These are phyloP conservation scores for Eimeria acervulina DNA, from an alignment of 169 alveolate genomes.

Conservation along the genomic window DNA sequence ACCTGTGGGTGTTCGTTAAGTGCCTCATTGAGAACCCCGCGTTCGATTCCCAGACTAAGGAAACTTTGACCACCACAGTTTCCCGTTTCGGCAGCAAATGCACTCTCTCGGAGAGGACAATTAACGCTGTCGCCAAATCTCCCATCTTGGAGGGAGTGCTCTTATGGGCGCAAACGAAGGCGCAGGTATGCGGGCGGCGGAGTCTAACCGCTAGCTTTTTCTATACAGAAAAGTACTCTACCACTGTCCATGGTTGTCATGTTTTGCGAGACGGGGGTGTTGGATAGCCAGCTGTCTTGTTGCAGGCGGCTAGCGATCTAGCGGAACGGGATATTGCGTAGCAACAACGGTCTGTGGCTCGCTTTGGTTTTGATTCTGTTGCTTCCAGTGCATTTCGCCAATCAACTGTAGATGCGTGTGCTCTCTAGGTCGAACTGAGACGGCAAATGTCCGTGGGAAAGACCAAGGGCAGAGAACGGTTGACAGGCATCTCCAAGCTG, in stretches of 20 bases:
- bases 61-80: constrained; percentile 89
- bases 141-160: constrained; percentile 92
- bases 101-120: constrained; percentile 93
- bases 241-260: too few relatives aligned
- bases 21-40: constrained; percentile 99
- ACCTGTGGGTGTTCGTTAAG: constrained; percentile 98
- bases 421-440: constrained; percentile 82
- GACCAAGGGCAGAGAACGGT: constrained; percentile 86
- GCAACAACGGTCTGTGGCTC: not conserved
- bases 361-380: not conserved
- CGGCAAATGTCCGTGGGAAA: constrained; percentile 83
- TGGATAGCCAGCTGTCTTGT: not conserved
- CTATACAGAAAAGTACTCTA: too few relatives aligned
- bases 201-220: too few relatives aligned
- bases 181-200: constrained; percentile 63
- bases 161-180: constrained; percentile 87
- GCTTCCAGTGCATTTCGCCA: not conserved
- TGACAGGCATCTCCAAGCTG: constrained; percentile 97
- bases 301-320: not conserved
- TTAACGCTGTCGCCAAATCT: constrained; percentile 93
- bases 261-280: not conserved
- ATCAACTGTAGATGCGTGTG: not conserved
- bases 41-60: constrained; percentile 99
- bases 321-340: not conserved
- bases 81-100: constrained; percentile 95